A percentile compares a stretch with the other conserved stretches of the same genome.
Evolutionary conservation across 2,329 filamentous ascomycete genomes (phyloP).

Genomic region (Metarhizium guizhouense): DNA sequence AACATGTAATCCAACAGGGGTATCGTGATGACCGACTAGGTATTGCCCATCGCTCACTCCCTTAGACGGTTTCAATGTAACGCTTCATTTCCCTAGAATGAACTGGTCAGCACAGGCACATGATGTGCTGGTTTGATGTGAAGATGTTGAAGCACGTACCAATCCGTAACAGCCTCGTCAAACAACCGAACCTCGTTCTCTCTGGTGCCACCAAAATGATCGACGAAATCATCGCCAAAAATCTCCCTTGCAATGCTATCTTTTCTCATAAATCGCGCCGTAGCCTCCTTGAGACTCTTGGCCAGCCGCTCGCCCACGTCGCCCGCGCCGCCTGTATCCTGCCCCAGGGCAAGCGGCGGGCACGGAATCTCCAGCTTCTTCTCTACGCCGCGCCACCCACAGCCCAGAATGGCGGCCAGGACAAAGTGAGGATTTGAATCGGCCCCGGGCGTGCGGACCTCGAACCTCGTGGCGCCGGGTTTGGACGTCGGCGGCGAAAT

Average conservation of each 20-base stretch:
- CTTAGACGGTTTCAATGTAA: constrained; percentile 32
- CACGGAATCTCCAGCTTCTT: constrained; percentile 80
- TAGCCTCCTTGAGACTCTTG: constrained; percentile 79
- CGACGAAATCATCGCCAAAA: constrained; percentile 90
- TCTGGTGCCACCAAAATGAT: constrained; percentile 86
- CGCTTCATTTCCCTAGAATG: constrained; percentile 59
- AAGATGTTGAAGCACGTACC: constrained; percentile 47
- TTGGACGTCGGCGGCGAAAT: constrained; percentile 84
- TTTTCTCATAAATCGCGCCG: constrained; percentile 62
- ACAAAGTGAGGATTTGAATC: constrained; percentile 87
- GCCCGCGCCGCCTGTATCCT: constrained; percentile 63
- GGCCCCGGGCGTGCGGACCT: constrained; percentile 88
- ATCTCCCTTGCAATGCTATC: constrained; percentile 88
- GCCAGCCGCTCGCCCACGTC: constrained; percentile 74
- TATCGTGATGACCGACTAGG: not conserved
- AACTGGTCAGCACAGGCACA: constrained; percentile 7
- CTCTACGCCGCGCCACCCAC: constrained; percentile 86
- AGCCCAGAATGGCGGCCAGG: constrained; percentile 73
- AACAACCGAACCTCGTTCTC: constrained; percentile 85
- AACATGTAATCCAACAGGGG: not conserved
- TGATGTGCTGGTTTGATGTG: not conserved
- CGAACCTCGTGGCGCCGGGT: constrained; percentile 79
- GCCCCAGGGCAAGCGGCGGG: constrained; percentile 75
- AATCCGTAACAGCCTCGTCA: constrained; percentile 96
- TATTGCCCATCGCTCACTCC: too few species aligned